These are phyloP conservation scores for Monosporascus sp. DNA, from an alignment of 2,329 filamentous ascomycete genomes.

Conservation along the genomic window DNA sequence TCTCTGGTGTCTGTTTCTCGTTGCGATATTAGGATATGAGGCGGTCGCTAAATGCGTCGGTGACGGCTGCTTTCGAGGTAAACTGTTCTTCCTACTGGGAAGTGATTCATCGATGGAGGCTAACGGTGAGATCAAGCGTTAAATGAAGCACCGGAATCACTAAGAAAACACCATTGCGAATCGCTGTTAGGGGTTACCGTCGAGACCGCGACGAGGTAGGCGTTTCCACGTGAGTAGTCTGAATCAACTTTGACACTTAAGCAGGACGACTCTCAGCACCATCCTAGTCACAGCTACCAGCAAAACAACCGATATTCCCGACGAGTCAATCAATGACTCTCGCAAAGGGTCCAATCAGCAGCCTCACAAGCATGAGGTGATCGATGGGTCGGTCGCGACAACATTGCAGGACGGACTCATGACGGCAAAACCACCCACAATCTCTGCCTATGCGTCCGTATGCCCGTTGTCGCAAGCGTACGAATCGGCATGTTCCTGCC, in stretches of 20 bases:
- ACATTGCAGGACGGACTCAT: neutral
- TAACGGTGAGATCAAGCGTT: neutral
- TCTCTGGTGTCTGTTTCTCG: slow-evolving; percentile 1
- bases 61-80: slow-evolving; percentile 11
- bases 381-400: slow-evolving; percentile 9
- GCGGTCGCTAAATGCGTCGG: slow-evolving; percentile 5
- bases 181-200: slow-evolving; percentile 4
- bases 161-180: slow-evolving; percentile 9
- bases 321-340: slow-evolving; percentile 6
- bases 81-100: neutral
- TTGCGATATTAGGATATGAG: slow-evolving; percentile 1
- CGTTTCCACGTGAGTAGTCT: neutral
- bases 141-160: slow-evolving; percentile 1
- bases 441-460: slow-evolving; percentile 12
- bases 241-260: neutral
- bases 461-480: slow-evolving; percentile 12
- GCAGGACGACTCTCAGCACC: slow-evolving; percentile 6
- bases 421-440: slow-evolving; percentile 1
- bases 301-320: slow-evolving; percentile 8
- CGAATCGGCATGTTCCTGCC: slow-evolving; percentile 16
- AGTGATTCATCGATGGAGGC: neutral
- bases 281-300: slow-evolving; percentile 1
- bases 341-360: slow-evolving; percentile 11
- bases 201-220: slow-evolving; percentile 9
- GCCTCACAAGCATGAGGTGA: slow-evolving; percentile 12